Base-by-base conservation (phyloP, 371 early-diverging fungal species). In the Haplosporangium sp. region DNA sequence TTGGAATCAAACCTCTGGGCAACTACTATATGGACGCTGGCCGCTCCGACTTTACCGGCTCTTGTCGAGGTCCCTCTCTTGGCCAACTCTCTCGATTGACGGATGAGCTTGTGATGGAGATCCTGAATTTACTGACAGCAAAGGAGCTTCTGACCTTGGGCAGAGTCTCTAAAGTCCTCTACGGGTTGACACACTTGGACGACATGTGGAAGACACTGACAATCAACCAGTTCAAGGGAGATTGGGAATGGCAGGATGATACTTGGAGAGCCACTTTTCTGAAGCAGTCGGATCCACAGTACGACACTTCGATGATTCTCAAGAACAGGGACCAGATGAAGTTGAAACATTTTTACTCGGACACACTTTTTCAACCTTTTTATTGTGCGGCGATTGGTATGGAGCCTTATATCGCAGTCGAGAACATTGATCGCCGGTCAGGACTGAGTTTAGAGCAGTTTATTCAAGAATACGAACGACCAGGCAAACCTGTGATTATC, bases 1-100 rank as follows among this genome's bases (percentile, higher is more conserved):
- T 82, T 23, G 88, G 89, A n/a, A 84, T 90, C 56, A 84, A 85
- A 62, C 91, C 91, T 16, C 45, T 84, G 37, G 91, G 91, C 12
- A 90, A 90, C 81, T 73, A 76, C 62, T 84, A 84, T 52, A 77
- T 88, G 63, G 83, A 83, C 55, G 71, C 76, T 20, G 59, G 65
- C 18, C 58, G 57, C 16, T 60, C 79, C 13, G 83, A 64, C n/a
- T 80, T 82, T 51, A 38, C 68, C 23, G 77, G 71, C n/a, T 53
- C 79, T 21, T 66, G 82, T 21, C 76, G 86, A 6, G 60, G 73
- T 9, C 59, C 64, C 18, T 85, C 87, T 11, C 81, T 89, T 13
- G 90, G 89, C 1, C 42, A 11, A 8, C 72, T 89, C 43, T 56
- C 83, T 18, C 55, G 51, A 0, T 55, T 91, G 7, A 73, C 69